phyloP scores from a whole-genome alignment of 2,329 filamentous ascomycete genomes.

The Lasiodiplodia sp. region DNA sequence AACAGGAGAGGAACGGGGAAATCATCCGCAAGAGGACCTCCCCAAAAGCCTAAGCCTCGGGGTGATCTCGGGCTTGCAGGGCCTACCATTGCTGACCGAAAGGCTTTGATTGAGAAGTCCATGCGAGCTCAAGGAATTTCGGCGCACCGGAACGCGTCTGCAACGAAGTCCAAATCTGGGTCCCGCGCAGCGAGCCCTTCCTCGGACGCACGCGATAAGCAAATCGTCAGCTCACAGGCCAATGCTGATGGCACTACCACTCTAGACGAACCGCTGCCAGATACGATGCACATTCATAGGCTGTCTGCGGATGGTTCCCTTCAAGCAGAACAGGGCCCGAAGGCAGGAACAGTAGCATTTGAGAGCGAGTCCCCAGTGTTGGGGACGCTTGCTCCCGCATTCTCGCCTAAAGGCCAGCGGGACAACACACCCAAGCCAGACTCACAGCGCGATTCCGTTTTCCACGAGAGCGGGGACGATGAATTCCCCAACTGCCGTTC shows the following conservation, averaged over 20 bases:
- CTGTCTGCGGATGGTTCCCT: slow-evolving; percentile 34
- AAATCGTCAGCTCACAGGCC: not conserved
- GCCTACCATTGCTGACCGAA: slow-evolving; percentile 27
- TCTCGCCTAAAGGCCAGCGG: slow-evolving; percentile 3
- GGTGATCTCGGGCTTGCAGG: slow-evolving; percentile 18
- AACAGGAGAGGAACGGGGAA: slow-evolving; percentile 10
- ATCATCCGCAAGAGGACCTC: slow-evolving; percentile 1
- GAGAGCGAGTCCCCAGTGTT: slow-evolving; percentile 68
- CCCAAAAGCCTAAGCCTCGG: slow-evolving; percentile 19
- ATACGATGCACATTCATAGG: not conserved
- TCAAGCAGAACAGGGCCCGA: slow-evolving; percentile 41
- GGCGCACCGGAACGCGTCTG: slow-evolving; percentile 1
- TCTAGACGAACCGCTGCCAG: not conserved
- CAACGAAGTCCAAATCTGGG: slow-evolving; percentile 3
- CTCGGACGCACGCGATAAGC: slow-evolving; percentile 9
- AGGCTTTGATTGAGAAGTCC: slow-evolving; percentile 27
- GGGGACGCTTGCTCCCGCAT: slow-evolving; percentile 48
- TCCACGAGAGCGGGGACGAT: not conserved
- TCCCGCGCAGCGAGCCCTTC: slow-evolving; percentile 25
- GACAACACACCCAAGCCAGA: slow-evolving; percentile 14
- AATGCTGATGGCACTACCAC: not conserved
- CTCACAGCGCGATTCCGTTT: slow-evolving; percentile 4
- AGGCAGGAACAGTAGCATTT: slow-evolving; percentile 51
- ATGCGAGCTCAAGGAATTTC: slow-evolving; percentile 25
- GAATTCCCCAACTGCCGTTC: not conserved